Evolutionary conservation across 2,329 filamentous ascomycete genomes (phyloP).

Genomic region (Graphiopsis chlorocephala): DNA sequence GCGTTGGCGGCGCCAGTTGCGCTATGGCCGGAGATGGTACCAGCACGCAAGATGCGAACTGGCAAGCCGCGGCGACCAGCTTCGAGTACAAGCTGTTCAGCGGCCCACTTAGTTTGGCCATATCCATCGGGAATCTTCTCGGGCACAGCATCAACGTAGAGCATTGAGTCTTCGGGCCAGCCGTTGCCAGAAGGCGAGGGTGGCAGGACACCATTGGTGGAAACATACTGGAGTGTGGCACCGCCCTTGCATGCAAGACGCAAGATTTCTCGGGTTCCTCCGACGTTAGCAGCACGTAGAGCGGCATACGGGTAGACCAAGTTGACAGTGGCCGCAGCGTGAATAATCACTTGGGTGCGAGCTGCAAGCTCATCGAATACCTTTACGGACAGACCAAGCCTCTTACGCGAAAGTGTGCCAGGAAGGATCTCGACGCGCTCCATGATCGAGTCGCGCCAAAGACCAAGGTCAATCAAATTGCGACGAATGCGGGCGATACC

Average conservation of each 20-base stretch:
- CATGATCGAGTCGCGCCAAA: constrained; percentile 75
- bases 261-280: constrained; percentile 73
- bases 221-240: constrained; percentile 74
- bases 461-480: constrained; percentile 72
- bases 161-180: constrained; percentile 68
- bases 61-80: constrained; percentile 67
- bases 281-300: constrained; percentile 69
- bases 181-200: constrained; percentile 60
- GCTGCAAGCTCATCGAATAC: constrained; percentile 63
- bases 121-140: constrained; percentile 70
- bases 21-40: constrained; percentile 77
- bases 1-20: constrained; percentile 71
- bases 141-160: constrained; percentile 66
- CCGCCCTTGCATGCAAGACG: constrained; percentile 65
- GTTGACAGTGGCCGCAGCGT: constrained; percentile 76
- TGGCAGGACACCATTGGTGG: constrained; percentile 76
- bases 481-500: constrained; percentile 71
- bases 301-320: constrained; percentile 79
- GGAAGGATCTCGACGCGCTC: constrained; percentile 74
- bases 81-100: constrained; percentile 70
- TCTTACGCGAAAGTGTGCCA: constrained; percentile 67
- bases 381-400: constrained; percentile 65
- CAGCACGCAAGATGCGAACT: constrained; percentile 68
- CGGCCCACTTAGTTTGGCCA: constrained; percentile 79
- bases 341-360: constrained; percentile 70